Conservation (phyloP, 1,284 basidiomycete species). For the Psilocybe mexicana region DNA sequence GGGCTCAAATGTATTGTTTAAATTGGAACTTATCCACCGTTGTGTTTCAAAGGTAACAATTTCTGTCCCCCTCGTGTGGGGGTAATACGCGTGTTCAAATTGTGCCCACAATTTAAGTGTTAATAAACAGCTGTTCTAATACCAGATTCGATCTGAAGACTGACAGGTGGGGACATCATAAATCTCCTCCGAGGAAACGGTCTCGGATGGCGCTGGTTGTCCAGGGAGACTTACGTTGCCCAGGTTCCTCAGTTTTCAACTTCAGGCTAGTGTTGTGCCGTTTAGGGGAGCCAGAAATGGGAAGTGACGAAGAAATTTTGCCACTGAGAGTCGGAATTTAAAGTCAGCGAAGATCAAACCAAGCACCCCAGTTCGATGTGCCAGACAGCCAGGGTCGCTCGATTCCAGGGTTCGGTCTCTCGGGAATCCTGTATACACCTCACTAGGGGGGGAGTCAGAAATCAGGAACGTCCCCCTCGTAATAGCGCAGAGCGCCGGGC, state of each 20-base stretch:
- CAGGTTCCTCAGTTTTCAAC: conserved; percentile 6
- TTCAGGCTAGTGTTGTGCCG: conserved; percentile 9
- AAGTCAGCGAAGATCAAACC: conserved; percentile 16
- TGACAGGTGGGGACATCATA: neutral
- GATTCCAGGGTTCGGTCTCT: conserved; percentile 4
- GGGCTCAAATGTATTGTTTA: too few species aligned
- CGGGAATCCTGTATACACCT: neutral
- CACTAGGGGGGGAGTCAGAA: neutral
- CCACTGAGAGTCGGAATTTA: conserved; percentile 1
- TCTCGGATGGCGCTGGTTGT: conserved; percentile 3
- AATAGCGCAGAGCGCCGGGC: neutral
- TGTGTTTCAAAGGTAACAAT: neutral
- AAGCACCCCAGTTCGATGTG: neutral
- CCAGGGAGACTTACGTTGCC: conserved; percentile 16
- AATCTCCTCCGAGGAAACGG: conserved; percentile 20
- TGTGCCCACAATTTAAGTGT: neutral
- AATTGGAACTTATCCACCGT: neutral
- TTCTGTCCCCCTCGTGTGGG: neutral
- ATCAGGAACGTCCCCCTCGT: neutral
- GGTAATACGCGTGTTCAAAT: neutral
- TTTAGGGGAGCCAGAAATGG: conserved; percentile 12
- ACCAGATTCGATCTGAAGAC: neutral
- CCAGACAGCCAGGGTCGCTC: conserved; percentile 16
- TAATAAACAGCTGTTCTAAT: neutral
- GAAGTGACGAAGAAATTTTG: conserved; percentile 4